phyloP scores from a whole-genome alignment of 306 rosid genomes.

The Castanospermum australe region DNA sequence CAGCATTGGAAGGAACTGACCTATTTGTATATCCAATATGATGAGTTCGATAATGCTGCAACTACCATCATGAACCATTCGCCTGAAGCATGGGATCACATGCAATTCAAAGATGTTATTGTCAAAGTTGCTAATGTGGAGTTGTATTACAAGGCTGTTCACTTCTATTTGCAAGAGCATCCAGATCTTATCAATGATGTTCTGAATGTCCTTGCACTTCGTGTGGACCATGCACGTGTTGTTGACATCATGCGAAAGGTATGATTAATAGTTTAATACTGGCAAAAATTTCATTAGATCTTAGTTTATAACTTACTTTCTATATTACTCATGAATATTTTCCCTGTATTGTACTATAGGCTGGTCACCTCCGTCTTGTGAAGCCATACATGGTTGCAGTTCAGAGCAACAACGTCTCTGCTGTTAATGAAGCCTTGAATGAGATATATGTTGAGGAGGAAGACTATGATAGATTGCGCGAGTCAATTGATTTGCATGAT shows the following conservation, averaged over 20 bases:
- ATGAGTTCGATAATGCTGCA: constrained; percentile 98
- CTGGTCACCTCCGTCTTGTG: constrained; percentile 94
- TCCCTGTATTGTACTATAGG: constrained; percentile 44
- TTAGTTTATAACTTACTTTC: not conserved
- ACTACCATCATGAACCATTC: constrained; percentile 99
- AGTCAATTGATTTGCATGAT: constrained; percentile 96
- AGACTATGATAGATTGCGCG: constrained; percentile 96
- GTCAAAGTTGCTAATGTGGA: constrained; percentile 98
- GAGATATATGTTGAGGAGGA: constrained; percentile 98
- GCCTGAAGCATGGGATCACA: constrained; percentile 99
- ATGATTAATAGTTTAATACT: not conserved
- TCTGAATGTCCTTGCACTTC: constrained; percentile 95
- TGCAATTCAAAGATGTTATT: constrained; percentile 94
- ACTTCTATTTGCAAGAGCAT: constrained; percentile 98
- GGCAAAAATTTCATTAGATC: constrained; percentile 2
- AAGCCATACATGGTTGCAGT: constrained; percentile 99
- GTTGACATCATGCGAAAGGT: constrained; percentile 99
- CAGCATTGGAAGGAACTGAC: constrained; percentile 99
- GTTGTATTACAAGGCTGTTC: constrained; percentile 94
- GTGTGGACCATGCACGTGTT: constrained; percentile 98
- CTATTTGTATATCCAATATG: constrained; percentile 94
- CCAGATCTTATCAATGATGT: constrained; percentile 97
- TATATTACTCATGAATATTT: constrained; percentile 5
- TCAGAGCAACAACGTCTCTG: constrained; percentile 96
- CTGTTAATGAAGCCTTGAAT: constrained; percentile 98